phyloP scores from a whole-genome alignment of 441 rosid species.

The Manihot esculenta region DNA sequence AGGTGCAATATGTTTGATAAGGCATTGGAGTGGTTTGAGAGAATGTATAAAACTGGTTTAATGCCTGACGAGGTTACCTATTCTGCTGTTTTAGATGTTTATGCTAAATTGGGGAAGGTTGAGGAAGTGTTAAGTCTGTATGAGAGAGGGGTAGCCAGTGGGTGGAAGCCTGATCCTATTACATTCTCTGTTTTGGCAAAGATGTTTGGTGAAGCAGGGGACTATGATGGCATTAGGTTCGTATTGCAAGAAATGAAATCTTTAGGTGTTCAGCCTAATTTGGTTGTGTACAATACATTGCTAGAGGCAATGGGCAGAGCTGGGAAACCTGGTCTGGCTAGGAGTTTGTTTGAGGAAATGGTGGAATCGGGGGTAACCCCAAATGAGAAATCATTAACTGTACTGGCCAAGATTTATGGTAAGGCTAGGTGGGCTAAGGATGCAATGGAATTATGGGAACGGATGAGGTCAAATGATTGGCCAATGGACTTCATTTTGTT shows the following conservation, averaged over 20 bases:
- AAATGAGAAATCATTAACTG: conserved; percentile 75
- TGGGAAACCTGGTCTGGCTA: conserved; percentile 80
- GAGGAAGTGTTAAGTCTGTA: conserved; percentile 86
- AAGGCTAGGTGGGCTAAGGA: conserved; percentile 91
- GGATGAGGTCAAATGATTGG: conserved; percentile 68
- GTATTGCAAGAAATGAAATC: conserved; percentile 85
- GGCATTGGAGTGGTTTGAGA: conserved; percentile 93
- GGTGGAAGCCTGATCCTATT: conserved; percentile 86
- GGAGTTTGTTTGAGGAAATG: conserved; percentile 79
- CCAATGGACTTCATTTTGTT: conserved; percentile 83
- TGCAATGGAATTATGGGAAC: conserved; percentile 75
- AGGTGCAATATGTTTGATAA: conserved; percentile 67
- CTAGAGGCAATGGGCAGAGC: conserved; percentile 91
- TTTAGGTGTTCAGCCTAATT: conserved; percentile 77
- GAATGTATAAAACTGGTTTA: conserved; percentile 84
- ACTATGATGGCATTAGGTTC: conserved; percentile 85
- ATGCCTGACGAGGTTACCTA: conserved; percentile 98
- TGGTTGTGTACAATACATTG: conserved; percentile 82
- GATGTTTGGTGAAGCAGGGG: conserved; percentile 91
- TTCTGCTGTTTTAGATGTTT: conserved; percentile 80
- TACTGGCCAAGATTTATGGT: conserved; percentile 84
- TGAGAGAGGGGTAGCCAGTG: conserved; percentile 89
- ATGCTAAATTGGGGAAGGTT: conserved; percentile 75
- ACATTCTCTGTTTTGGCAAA: conserved; percentile 76
- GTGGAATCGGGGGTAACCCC: conserved; percentile 68